Evolutionary conservation across 129 eudicot genomes (phyloP), one percentile per base, ranked within the genome.

Genomic region (Flaveria sonorensis): DNA sequence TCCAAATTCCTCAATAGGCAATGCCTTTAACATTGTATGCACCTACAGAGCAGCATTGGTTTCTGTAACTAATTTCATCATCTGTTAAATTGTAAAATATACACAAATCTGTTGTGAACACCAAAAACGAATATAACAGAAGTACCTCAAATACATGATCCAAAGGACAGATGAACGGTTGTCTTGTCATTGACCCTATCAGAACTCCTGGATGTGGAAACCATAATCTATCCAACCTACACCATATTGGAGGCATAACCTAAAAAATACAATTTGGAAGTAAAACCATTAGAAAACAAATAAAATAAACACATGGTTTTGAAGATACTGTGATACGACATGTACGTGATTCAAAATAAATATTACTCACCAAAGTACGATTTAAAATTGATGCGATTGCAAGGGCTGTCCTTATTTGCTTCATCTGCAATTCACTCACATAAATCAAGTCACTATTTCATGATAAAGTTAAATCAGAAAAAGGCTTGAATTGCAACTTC

Each of bases 171-270:
- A 93, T 24, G 76, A 93, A 90, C 20, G 97, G 98, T 40, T 91
- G 97, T 82, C 93, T 84, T 46, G 98, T 91, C 89, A 93, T 77
- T 10, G 97, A 72, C 73, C 97, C 97, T 51, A n/a, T 48, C 68
- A 93, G 78, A 73, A 87, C 78, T 72, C 97, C 98, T 61, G 98
- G 98, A 91, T 93, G 98, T 65, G 92, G 88, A 80, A 90, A 93
- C 98, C 98, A 93, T 78, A 93, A 85, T 85, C 98, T 86, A 89
- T 93, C 98, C 83, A 93, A 84, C 91, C 98, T 89, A 96, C 98
- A 93, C 98, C 98, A 93, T 55, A 93, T 61, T 68, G 90, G 97
- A 83, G 98, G 98, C 97, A 93, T 91, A 70, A 93, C 98, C 98
- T 93, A 83, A 81, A 74, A 39, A 18, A 2, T 13, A 79, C 55